These are phyloP conservation scores for Solanum acaule DNA, from an alignment of 257 asterid genomes.

Conservation along the genomic window DNA sequence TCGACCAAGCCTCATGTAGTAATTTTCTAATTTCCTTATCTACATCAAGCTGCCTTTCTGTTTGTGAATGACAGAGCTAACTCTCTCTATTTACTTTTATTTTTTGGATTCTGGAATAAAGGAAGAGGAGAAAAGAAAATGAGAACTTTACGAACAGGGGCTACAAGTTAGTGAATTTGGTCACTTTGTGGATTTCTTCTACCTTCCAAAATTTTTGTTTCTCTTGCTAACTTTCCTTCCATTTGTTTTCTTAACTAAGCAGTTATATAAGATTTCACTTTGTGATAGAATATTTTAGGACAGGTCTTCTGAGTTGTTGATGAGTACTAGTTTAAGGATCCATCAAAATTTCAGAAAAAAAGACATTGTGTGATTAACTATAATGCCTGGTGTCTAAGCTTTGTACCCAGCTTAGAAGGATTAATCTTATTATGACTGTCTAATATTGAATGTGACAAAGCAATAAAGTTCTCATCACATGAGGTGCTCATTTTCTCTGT, in stretches of 20 bases:
- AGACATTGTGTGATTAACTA: neutral
- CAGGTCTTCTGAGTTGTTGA: neutral
- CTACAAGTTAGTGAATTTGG: neutral
- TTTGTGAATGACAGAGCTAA: neutral
- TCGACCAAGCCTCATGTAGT: neutral
- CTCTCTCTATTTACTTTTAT: neutral
- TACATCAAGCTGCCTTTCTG: neutral
- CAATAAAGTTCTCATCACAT: neutral
- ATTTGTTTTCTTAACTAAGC: neutral
- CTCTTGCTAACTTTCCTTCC: neutral
- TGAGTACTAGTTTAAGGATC: neutral
- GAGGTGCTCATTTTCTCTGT: neutral
- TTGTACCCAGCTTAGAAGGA: neutral
- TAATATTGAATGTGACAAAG: neutral
- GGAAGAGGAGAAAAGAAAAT: neutral
- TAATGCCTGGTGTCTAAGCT: neutral
- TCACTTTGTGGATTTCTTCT: neutral
- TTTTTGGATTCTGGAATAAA: neutral
- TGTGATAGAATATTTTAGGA: neutral
- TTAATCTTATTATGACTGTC: neutral
- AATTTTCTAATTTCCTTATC: neutral
- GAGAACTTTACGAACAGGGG: neutral
- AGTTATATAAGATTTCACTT: neutral
- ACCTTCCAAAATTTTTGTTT: neutral
- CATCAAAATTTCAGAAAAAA: neutral